A percentile compares a stretch with the other conserved stretches of the same genome.
Conservation (phyloP, 2,329 filamentous ascomycete species). For the Venturia effusa region DNA sequence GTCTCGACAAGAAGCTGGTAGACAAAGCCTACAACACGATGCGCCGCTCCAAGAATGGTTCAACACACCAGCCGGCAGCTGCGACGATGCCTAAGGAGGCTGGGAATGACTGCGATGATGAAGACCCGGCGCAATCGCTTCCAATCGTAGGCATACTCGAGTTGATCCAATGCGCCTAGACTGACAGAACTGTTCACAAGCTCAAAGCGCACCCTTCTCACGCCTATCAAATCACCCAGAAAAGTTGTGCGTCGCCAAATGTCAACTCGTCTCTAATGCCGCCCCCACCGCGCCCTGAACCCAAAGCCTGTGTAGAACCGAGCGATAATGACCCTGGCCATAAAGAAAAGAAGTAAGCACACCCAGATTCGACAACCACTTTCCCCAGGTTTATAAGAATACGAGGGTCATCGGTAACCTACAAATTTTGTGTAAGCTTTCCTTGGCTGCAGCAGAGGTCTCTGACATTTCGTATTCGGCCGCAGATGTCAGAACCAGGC, state of each 20-base stretch:
- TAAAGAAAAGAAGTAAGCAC: constrained; percentile 3
- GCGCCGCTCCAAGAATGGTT: not conserved
- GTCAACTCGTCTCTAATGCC: not conserved
- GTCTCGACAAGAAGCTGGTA: not conserved
- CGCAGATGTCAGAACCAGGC: not conserved
- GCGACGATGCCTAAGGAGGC: not conserved
- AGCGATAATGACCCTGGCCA: not conserved
- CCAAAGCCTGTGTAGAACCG: not conserved
- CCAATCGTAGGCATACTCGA: not conserved
- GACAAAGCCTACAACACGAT: not conserved
- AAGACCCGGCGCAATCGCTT: not conserved
- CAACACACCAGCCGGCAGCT: not conserved
- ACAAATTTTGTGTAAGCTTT: not conserved
- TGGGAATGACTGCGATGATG: not conserved
- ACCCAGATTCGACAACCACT: not conserved
- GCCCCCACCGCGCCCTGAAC: not conserved
- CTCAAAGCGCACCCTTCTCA: not conserved
- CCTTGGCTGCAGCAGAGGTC: not conserved
- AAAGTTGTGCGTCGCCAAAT: not conserved
- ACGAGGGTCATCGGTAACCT: not conserved
- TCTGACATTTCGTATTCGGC: not conserved
- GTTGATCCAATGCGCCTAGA: not conserved
- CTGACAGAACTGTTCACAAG: not conserved
- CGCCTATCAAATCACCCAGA: not conserved
- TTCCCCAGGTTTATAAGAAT: not conserved